Evolutionary conservation across 305 asterid species (phyloP).

Genomic region (Fraxinus sp.): DNA sequence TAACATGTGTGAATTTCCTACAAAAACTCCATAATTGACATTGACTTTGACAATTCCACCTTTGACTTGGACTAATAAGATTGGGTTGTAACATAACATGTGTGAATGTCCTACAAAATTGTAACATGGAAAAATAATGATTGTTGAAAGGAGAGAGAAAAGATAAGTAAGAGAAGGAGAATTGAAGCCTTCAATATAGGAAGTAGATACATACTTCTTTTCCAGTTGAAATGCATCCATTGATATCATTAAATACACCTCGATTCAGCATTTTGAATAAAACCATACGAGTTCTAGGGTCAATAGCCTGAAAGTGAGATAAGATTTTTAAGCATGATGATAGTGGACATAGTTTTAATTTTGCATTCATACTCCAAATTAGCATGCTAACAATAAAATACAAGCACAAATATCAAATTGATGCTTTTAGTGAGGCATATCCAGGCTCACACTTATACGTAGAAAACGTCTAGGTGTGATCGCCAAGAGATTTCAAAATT

Average conservation of each 20-base stretch:
- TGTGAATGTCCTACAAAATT: neutral
- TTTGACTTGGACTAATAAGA: too few species aligned
- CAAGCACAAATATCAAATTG: neutral
- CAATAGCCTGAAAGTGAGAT: conserved; percentile 73
- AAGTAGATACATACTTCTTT: conserved; percentile 61
- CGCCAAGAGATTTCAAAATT: neutral
- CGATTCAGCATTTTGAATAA: conserved; percentile 87
- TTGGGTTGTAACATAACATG: too few species aligned
- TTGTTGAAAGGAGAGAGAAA: conserved; percentile 8
- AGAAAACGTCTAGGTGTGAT: neutral
- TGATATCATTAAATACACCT: conserved; percentile 75
- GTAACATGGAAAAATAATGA: neutral
- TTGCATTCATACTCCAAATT: neutral
- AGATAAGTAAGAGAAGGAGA: neutral
- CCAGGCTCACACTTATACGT: neutral
- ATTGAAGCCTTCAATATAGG: neutral
- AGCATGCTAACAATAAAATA: neutral
- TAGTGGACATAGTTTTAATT: neutral
- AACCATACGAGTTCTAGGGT: conserved; percentile 97
- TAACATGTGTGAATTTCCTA: neutral
- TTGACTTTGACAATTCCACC: too few species aligned
- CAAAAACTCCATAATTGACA: too few species aligned
- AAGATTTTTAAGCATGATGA: neutral
- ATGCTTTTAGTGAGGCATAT: neutral
- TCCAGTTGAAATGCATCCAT: conserved; percentile 98